These are phyloP conservation scores for Sergeia podlipaevii DNA, from an alignment of 208 protist genomes.

Conservation along the genomic window DNA sequence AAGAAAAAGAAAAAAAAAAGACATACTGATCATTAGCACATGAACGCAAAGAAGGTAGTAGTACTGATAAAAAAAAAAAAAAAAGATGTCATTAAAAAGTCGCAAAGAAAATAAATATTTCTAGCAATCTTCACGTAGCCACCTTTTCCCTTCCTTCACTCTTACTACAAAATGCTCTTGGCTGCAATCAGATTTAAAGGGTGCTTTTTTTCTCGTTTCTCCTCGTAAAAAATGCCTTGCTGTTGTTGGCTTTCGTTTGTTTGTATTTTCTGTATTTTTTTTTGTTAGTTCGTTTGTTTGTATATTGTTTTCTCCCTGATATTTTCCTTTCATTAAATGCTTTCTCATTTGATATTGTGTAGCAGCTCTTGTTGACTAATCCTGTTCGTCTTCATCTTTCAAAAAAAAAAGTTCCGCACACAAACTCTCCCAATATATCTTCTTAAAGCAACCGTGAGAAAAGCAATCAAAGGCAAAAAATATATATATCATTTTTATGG, in stretches of 20 bases:
- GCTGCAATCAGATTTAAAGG: no score
- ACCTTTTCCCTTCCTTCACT: no score
- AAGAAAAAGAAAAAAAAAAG: neutral
- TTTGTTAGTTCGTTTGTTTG: slow-evolving; percentile 6
- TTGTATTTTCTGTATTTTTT: slow-evolving; percentile 5
- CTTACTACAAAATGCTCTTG: no score
- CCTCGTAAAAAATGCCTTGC: no score
- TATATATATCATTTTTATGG: no score
- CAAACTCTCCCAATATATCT: no score
- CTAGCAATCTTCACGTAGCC: no score
- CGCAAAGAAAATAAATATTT: slow-evolving; percentile 8
- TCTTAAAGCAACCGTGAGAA: no score
- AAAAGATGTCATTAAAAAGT: slow-evolving; percentile 1
- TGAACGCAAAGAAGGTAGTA: neutral
- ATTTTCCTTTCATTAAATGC: slow-evolving; percentile 1
- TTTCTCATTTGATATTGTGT: slow-evolving; percentile 8
- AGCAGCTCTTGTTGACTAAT: slow-evolving; percentile 1
- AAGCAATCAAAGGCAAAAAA: no score
- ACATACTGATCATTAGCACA: neutral
- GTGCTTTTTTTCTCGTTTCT: no score
- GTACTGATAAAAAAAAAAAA: slow-evolving; percentile 2
- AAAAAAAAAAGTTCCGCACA: slow-evolving; percentile 7
- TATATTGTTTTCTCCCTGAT: slow-evolving; percentile 6
- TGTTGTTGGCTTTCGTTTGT: slow-evolving; percentile 1
- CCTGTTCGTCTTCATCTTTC: neutral